Evolutionary conservation across 768 basidiomycete genomes (phyloP), one percentile per base, ranked within the genome.

Genomic region (Multifurca ochricompacta): DNA sequence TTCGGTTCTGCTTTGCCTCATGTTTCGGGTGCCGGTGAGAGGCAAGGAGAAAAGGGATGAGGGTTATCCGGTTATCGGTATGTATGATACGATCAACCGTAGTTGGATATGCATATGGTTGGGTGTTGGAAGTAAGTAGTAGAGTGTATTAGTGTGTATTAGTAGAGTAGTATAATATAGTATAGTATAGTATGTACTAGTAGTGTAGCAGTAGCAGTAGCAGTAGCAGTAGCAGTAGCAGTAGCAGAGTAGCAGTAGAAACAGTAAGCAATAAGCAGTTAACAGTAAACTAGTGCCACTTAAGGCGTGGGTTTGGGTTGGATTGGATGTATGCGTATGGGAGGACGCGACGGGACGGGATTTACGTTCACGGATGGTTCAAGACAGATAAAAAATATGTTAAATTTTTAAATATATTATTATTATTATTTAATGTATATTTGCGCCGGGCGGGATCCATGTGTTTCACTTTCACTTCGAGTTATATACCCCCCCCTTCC

Each of bases 401-500:
- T n/a, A n/a, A n/a, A 54, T 10, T 27, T 27, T 41, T 14, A 46
- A 48, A 39, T 37, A 49, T 41, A 30, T 19, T 41, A 27, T 30
- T 32, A 10, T 16, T 16, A 9, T 32, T n/a, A n/a, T n/a, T n/a
- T n/a, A n/a, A n/a, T n/a, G n/a, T n/a, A n/a, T n/a, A n/a, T n/a
- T n/a, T n/a, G n/a, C n/a, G 43, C 41, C 51, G 32, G 23, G 34
- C 35, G 27, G 36, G 51, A 25, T 54, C 66, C 68, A 68, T 67
- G 67, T 66, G 68, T 69, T 67, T 65, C 61, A 63, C 67, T 69
- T 67, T 65, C 61, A 63, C 67, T 50, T 64, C 61, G 54, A 57
- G 61, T 62, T 70, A 73, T 71, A 72, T 69, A 73, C 58, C 67
- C 51, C 37, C 58, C 60, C 56, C 41, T 50, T 45, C 13, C 34